phyloP scores from a whole-genome alignment of 495 filamentous ascomycete genomes.

The Penicillium flavigenum region DNA sequence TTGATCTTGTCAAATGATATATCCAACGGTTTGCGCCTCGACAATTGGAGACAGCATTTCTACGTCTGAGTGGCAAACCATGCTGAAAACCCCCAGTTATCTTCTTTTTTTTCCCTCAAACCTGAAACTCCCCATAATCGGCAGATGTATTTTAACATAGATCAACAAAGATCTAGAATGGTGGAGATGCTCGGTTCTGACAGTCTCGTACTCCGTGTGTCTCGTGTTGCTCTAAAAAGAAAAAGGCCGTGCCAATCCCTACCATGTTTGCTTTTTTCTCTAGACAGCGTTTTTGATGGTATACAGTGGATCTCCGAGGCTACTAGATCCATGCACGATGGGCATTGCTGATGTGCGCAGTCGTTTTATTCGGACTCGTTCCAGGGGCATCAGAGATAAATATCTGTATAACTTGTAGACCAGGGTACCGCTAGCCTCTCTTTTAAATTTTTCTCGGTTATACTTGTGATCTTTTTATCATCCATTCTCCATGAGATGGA shows the following conservation, averaged over 20 bases:
- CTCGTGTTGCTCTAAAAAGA: conserved; percentile 4
- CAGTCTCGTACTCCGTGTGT: not conserved
- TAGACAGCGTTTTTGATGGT: not conserved
- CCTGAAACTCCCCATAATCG: not conserved
- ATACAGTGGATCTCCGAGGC: conserved; percentile 11
- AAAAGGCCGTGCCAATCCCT: conserved; percentile 12
- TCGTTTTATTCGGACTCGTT: conserved; percentile 5
- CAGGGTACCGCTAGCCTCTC: conserved; percentile 2
- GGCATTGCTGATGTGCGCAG: conserved; percentile 5
- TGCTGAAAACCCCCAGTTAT: not conserved
- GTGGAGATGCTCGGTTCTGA: conserved; percentile 2
- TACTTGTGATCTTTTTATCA: not conserved
- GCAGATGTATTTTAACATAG: not conserved
- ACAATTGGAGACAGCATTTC: not conserved
- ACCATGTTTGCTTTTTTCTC: conserved; percentile 1
- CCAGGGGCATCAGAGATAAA: conserved; percentile 3
- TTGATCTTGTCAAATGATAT: conserved; percentile 2
- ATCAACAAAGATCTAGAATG: conserved; percentile 3
- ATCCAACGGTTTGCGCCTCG: not conserved
- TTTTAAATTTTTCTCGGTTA: conserved; percentile 1
- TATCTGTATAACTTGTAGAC: conserved; percentile 9
- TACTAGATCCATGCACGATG: conserved; percentile 15
- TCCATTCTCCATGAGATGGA: not conserved
- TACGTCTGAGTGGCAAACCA: conserved; percentile 10
- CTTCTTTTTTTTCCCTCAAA: not conserved